phyloP scores from a whole-genome alignment of 2,329 filamentous ascomycete species.

The Ilyonectria robusta region DNA sequence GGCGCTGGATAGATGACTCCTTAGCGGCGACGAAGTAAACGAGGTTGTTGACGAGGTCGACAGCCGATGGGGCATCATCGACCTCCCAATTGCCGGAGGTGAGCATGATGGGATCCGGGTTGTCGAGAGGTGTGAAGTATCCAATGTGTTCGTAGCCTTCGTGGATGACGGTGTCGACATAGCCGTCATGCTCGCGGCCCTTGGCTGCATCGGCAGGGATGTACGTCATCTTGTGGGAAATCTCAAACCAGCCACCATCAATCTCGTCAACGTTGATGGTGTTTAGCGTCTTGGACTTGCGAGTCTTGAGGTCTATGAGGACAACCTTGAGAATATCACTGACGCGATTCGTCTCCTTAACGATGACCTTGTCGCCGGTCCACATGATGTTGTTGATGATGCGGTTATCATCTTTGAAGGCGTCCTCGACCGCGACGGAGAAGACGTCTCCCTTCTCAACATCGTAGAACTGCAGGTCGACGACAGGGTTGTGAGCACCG shows the following conservation, averaged over 20 bases:
- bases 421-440: conserved; percentile 80
- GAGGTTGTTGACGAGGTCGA: conserved; percentile 87
- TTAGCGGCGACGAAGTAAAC: conserved; percentile 94
- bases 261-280: conserved; percentile 84
- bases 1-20: conserved; percentile 88
- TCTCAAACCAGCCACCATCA: conserved; percentile 98
- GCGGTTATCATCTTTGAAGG: conserved; percentile 85
- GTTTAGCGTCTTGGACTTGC: conserved; percentile 83
- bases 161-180: conserved; percentile 91
- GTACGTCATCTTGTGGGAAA: conserved; percentile 87
- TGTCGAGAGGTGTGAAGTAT: conserved; percentile 92
- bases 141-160: conserved; percentile 91
- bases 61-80: conserved; percentile 83
- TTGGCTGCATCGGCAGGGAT: conserved; percentile 86
- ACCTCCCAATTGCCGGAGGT: conserved; percentile 96
- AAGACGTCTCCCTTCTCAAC: conserved; percentile 83
- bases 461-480: conserved; percentile 91
- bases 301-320: conserved; percentile 82
- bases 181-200: conserved; percentile 86
- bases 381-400: conserved; percentile 95
- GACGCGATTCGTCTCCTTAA: conserved; percentile 94
- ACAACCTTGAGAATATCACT: conserved; percentile 92
- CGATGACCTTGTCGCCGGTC: conserved; percentile 86
- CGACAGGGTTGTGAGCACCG: conserved; percentile 91
- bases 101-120: conserved; percentile 83